phyloP scores from a whole-genome alignment of 2,329 filamentous ascomycete genomes.

The Pestalotiopsis sp. region DNA sequence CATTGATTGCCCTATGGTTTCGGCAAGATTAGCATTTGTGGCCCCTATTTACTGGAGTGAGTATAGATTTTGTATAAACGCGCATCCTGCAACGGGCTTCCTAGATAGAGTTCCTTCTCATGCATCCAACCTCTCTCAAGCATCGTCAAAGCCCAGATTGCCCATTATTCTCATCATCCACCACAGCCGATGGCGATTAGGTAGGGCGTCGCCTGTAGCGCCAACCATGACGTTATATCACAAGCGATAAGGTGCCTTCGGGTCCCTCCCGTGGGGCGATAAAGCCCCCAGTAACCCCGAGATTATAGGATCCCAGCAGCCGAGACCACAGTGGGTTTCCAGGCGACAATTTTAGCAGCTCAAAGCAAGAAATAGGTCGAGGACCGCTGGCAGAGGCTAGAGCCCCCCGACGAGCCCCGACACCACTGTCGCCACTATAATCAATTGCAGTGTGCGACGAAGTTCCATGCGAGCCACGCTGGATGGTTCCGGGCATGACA shows the following conservation, averaged over 20 bases:
- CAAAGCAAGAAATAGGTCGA: not conserved
- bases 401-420: not conserved
- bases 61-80: not conserved
- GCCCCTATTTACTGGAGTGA: not conserved
- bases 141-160: not conserved
- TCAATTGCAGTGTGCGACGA: not conserved
- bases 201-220: not conserved
- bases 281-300: not conserved
- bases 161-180: not conserved
- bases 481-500: not conserved
- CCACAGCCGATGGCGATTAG: not conserved
- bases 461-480: not conserved
- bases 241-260: not conserved
- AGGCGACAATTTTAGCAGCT: not conserved
- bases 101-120: not conserved
- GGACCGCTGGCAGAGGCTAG: not conserved
- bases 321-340: not conserved
- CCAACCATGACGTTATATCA: not conserved
- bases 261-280: not conserved
- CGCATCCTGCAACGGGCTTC: not conserved
- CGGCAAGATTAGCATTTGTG: not conserved
- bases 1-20: not conserved
- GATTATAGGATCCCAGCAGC: not conserved
- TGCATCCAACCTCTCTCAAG: not conserved
- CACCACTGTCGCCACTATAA: not conserved